Percentiles rank a stretch among this genome's conserved stretches.
Evolutionary conservation across 768 basidiomycete species (phyloP).

Genomic region (Pholiota microspora): DNA sequence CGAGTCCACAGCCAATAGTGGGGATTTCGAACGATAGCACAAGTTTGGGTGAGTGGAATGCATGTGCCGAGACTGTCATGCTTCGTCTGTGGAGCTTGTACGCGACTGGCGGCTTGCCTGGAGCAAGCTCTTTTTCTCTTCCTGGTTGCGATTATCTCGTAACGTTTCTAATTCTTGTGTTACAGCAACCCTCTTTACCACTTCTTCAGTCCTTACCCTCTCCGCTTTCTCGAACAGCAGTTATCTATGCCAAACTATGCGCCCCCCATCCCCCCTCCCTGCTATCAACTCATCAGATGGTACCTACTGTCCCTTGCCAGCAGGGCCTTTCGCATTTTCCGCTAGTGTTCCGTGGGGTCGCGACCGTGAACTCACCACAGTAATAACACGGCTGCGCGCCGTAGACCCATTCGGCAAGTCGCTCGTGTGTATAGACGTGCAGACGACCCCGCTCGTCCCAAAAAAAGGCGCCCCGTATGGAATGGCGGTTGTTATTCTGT

Average conservation of each 20-base stretch:
- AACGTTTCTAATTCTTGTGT: neutral
- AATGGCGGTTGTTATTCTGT: slow-evolving; percentile 63
- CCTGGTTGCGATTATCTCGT: neutral
- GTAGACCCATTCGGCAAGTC: slow-evolving; percentile 85
- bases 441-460: slow-evolving; percentile 74
- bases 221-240: slow-evolving; percentile 66
- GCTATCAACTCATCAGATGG: slow-evolving; percentile 32
- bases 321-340: slow-evolving; percentile 82
- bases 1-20: slow-evolving; percentile 53
- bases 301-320: slow-evolving; percentile 73
- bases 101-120: neutral
- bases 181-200: slow-evolving; percentile 83
- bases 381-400: slow-evolving; percentile 80
- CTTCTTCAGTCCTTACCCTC: slow-evolving; percentile 78
- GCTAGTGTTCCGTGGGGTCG: slow-evolving; percentile 64
- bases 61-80: no score
- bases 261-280: slow-evolving; percentile 74
- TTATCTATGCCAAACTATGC: slow-evolving; percentile 76
- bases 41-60: slow-evolving; percentile 65
- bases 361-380: slow-evolving; percentile 75
- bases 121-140: slow-evolving; percentile 11
- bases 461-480: slow-evolving; percentile 62
- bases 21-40: slow-evolving; percentile 59
- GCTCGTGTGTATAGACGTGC: slow-evolving; percentile 77
- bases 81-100: neutral